A percentile compares a stretch with the other conserved stretches of the same genome.
phyloP scores from a whole-genome alignment of 495 filamentous ascomycete genomes.

The Neurospora sp. region DNA sequence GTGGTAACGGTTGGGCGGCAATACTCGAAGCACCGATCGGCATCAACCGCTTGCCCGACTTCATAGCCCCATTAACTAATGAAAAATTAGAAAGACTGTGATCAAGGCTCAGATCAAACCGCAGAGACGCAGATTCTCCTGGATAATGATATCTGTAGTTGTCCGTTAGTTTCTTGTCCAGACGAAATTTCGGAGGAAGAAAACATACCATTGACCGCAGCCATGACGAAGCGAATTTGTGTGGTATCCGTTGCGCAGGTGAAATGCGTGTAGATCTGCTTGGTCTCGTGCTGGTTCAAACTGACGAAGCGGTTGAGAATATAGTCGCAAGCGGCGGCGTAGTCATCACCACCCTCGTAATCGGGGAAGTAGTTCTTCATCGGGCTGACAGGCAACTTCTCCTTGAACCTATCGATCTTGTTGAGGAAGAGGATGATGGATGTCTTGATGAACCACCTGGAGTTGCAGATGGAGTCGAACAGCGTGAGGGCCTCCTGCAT shows the following conservation, averaged over 20 bases:
- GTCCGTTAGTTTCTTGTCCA: constrained; percentile 19
- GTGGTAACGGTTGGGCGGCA: constrained; percentile 7
- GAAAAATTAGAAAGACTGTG: neutral
- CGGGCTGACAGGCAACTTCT: constrained; percentile 97
- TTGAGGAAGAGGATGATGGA: constrained; percentile 99
- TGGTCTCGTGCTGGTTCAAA: constrained; percentile 95
- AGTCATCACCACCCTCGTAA: constrained; percentile 92
- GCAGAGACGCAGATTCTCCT: constrained; percentile 96
- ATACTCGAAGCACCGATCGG: neutral
- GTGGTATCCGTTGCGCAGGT: constrained; percentile 97
- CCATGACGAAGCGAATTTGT: constrained; percentile 99
- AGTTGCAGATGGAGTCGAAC: constrained; percentile 99
- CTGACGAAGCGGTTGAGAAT: constrained; percentile 96
- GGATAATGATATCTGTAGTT: constrained; percentile 89
- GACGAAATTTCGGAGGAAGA: neutral
- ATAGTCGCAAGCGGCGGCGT: constrained; percentile 88
- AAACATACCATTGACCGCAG: constrained; percentile 88
- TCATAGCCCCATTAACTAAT: neutral
- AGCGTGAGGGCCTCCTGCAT: constrained; percentile 98
- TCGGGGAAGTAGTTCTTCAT: constrained; percentile 99
- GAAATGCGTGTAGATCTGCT: constrained; percentile 99
- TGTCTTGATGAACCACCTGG: constrained; percentile 98
- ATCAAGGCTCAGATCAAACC: constrained; percentile 77
- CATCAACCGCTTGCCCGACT: neutral
- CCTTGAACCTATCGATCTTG: constrained; percentile 99